Conservation (phyloP, 2,329 filamentous ascomycete genomes). For the Hymenoscyphus fructigenus region DNA sequence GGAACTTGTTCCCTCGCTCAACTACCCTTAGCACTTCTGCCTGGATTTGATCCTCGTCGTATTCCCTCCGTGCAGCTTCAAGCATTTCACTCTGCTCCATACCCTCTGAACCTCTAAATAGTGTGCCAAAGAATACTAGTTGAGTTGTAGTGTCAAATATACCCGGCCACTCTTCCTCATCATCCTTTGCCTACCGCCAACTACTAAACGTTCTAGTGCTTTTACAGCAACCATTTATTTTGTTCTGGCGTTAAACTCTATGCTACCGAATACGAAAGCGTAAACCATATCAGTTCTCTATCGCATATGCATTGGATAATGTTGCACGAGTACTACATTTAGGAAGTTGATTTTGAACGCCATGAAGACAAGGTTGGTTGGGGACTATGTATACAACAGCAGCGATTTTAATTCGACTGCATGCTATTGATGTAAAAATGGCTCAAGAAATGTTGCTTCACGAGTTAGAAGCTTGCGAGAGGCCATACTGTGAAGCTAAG, state of each 20-base stretch:
- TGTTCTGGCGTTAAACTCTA: no score
- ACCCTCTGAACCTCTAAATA: background rate
- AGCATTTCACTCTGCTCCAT: slow-evolving; percentile 4
- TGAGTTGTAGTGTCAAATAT: background rate
- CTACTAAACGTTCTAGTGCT: no score
- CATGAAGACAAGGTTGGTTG: no score
- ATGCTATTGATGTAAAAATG: background rate
- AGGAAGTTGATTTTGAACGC: no score
- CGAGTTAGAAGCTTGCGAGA: background rate
- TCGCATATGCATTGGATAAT: no score
- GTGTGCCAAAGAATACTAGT: background rate
- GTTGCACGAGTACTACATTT: no score
- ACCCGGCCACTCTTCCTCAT: background rate
- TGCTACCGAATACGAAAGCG: no score
- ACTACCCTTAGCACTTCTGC: background rate
- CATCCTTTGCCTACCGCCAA: no score
- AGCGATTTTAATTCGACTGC: background rate
- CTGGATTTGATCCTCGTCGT: slow-evolving; percentile 1
- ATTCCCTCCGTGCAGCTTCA: slow-evolving; percentile 1
- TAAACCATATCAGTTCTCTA: no score
- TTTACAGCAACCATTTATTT: no score
- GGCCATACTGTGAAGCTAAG: background rate
- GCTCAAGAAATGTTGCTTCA: background rate
- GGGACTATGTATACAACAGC: no score
- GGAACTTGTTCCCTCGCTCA: background rate